Evolutionary conservation across 148 eudicot genomes (phyloP).

Genomic region (Hydrangea macrophylla): DNA sequence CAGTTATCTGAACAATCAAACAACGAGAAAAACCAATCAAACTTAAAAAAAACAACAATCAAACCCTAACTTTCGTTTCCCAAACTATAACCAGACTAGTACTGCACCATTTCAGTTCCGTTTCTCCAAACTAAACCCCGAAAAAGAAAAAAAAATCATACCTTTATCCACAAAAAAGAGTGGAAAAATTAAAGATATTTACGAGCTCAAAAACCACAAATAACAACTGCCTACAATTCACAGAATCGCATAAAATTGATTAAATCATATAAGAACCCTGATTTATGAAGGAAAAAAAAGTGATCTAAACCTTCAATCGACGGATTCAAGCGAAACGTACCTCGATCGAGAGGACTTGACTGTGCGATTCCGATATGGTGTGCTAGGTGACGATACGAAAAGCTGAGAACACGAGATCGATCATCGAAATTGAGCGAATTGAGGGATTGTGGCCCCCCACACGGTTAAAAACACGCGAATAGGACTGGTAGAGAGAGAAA

Average conservation of each 20-base stretch:
- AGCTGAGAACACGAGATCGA: constrained; percentile 6
- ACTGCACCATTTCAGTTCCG: neutral
- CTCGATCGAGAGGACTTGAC: constrained; percentile 20
- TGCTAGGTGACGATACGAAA: neutral
- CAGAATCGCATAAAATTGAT: neutral
- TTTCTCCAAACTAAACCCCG: neutral
- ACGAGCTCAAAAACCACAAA: constrained; percentile 8
- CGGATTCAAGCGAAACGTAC: constrained; percentile 10
- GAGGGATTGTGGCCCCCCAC: neutral
- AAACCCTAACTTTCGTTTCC: constrained; percentile 11
- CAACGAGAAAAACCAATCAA: neutral
- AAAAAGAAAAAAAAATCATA: neutral
- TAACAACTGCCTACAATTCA: neutral
- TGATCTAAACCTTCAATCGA: constrained; percentile 12
- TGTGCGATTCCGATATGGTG: constrained; percentile 10
- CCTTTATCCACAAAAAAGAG: neutral
- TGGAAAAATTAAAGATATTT: too few species aligned
- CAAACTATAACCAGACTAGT: neutral
- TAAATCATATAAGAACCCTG: neutral
- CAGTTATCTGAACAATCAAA: neutral
- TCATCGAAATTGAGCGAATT: neutral
- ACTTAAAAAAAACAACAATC: neutral
- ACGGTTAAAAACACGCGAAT: neutral
- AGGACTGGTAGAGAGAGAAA: neutral
- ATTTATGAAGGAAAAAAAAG: neutral